Conservation (phyloP, 805 yeast species). For the Candida chilensis region DNA sequence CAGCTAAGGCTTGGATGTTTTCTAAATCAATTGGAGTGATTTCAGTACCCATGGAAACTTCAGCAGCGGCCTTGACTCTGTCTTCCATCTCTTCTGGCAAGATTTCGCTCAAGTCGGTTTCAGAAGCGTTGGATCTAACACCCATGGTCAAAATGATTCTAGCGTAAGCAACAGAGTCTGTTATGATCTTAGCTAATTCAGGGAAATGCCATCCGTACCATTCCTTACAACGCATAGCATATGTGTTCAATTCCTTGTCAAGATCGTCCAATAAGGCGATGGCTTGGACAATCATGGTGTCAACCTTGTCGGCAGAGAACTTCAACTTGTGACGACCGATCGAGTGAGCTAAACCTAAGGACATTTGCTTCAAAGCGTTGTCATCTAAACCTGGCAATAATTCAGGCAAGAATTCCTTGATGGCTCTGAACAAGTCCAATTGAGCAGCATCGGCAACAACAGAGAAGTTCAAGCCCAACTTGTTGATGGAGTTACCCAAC, state of each 20-base stretch:
- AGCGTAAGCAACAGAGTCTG: slow-evolving; percentile 94
- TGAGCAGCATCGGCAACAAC: slow-evolving; percentile 94
- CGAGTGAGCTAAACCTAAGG: slow-evolving; percentile 96
- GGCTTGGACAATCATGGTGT: slow-evolving; percentile 98
- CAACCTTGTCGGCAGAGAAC: slow-evolving; percentile 97
- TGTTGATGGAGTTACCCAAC: slow-evolving; percentile 93
- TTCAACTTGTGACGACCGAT: slow-evolving; percentile 97
- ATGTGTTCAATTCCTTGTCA: slow-evolving; percentile 95
- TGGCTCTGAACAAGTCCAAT: slow-evolving; percentile 89
- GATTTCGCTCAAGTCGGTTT: slow-evolving; percentile 82
- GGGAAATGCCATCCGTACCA: slow-evolving; percentile 99
- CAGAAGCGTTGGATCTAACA: slow-evolving; percentile 81
- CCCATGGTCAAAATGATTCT: slow-evolving; percentile 93
- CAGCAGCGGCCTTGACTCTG: slow-evolving; percentile 92
- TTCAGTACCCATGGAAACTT: slow-evolving; percentile 99
- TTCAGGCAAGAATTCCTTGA: slow-evolving; percentile 89
- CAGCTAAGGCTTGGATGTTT: slow-evolving; percentile 87
- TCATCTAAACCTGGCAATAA: slow-evolving; percentile 90
- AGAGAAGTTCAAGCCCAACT: slow-evolving; percentile 77
- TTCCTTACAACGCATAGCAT: slow-evolving; percentile 98
- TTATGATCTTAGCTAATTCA: slow-evolving; percentile 93
- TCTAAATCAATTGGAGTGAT: slow-evolving; percentile 84
- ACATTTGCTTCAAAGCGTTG: slow-evolving; percentile 82
- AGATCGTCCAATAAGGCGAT: slow-evolving; percentile 93
- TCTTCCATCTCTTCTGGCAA: slow-evolving; percentile 91